Percentiles rank a stretch among this genome's conserved stretches.
phyloP scores from a whole-genome alignment of 305 asterid genomes.

The Solanum aculeatissimum region DNA sequence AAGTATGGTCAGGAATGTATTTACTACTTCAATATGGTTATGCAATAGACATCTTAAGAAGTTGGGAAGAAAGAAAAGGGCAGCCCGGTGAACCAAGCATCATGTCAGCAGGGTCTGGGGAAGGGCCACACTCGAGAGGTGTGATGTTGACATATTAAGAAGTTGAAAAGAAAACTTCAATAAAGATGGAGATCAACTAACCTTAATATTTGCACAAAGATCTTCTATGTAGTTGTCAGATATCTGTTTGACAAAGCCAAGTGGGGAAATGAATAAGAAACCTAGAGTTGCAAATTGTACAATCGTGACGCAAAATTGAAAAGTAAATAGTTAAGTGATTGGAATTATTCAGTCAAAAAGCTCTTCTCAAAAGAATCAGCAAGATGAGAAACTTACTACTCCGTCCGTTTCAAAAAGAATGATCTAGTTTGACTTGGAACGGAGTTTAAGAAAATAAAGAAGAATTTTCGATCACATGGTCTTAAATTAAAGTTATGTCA shows the following conservation, averaged over 20 bases:
- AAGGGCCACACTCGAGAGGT: too few species aligned
- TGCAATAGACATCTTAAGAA: not conserved
- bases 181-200: slow-evolving; percentile 12
- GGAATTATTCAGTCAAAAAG: not conserved
- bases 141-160: not conserved
- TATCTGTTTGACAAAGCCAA: slow-evolving; percentile 30
- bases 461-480: too few species aligned
- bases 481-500: too few species aligned
- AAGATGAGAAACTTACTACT: too few species aligned
- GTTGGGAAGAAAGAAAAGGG: not conserved
- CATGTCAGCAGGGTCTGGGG: too few species aligned
- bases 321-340: not conserved
- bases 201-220: slow-evolving; percentile 69
- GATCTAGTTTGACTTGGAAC: too few species aligned
- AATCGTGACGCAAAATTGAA: not conserved
- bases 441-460: too few species aligned
- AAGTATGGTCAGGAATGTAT: not conserved
- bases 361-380: not conserved
- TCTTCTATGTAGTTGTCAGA: slow-evolving; percentile 68
- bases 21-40: not conserved
- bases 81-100: too few species aligned
- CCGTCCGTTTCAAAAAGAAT: too few species aligned
- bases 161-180: not conserved
- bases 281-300: not conserved
- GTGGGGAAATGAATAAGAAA: not conserved